Conservation (phyloP, 768 basidiomycete genomes). For the Daedaleopsis nitida region DNA sequence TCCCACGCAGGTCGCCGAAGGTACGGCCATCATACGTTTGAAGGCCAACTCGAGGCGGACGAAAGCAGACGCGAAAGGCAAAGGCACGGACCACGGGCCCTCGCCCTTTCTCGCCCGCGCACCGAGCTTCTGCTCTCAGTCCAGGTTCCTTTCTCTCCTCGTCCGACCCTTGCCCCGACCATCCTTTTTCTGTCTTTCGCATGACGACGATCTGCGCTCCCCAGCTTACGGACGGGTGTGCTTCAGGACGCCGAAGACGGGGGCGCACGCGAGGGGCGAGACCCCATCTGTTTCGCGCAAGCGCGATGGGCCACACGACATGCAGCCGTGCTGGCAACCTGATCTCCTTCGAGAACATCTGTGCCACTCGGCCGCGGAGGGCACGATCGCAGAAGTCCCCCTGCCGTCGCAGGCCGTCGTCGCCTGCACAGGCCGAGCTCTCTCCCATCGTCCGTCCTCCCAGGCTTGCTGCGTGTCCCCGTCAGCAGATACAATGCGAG, state of each 20-base stretch:
- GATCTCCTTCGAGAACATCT: conserved; percentile 6
- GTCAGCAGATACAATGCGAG: too few relatives aligned
- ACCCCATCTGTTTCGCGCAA: neutral
- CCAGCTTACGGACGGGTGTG: conserved; percentile 1
- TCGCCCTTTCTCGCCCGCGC: conserved; percentile 5
- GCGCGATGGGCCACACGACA: conserved; percentile 1
- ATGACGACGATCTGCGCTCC: conserved; percentile 19
- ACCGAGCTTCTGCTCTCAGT: conserved; percentile 3
- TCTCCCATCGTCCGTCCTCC: conserved; percentile 3
- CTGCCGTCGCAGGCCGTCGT: conserved; percentile 16
- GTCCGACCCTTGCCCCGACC: neutral
- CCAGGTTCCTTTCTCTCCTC: neutral
- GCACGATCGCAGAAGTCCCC: conserved; percentile 5
- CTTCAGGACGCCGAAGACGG: neutral
- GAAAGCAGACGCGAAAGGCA: conserved; percentile 7
- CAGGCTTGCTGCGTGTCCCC: neutral
- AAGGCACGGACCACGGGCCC: conserved; percentile 1
- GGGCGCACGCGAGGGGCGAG: neutral
- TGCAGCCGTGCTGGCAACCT: neutral
- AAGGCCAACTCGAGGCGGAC: neutral
- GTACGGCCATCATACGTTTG: conserved; percentile 7
- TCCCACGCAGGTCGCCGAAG: conserved; percentile 13
- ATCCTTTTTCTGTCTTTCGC: conserved; percentile 5
- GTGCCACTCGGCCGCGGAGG: neutral
- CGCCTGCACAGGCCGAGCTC: conserved; percentile 7